These are phyloP conservation scores for Lumnitzera racemosa DNA, from an alignment of 345 rosid genomes.

Conservation along the genomic window DNA sequence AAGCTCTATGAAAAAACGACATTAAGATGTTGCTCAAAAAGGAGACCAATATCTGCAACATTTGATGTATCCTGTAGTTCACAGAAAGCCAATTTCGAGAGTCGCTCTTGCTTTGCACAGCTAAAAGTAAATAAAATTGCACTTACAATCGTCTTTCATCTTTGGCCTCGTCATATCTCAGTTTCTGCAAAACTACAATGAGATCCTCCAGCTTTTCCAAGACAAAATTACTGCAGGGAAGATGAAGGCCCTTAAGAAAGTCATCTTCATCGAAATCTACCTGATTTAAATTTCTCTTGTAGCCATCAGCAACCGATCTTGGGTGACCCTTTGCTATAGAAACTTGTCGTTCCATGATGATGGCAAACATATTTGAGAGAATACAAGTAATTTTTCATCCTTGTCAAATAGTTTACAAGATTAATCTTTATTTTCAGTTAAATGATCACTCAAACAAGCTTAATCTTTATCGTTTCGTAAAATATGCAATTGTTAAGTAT, in stretches of 20 bases:
- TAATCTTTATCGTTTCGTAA: too few relatives aligned
- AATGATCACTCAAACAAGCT: neutral
- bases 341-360: slow-evolving; percentile 27
- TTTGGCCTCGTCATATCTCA: slow-evolving; percentile 2
- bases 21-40: too few relatives aligned
- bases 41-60: too few relatives aligned
- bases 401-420: neutral
- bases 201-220: slow-evolving; percentile 16
- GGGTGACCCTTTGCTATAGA: slow-evolving; percentile 57
- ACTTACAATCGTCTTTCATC: too few relatives aligned
- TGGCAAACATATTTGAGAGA: neutral
- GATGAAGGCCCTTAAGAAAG: slow-evolving; percentile 24
- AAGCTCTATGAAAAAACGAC: too few relatives aligned
- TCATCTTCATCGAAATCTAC: slow-evolving; percentile 30
- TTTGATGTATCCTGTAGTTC: too few relatives aligned
- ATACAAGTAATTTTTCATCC: neutral
- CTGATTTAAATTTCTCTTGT: slow-evolving; percentile 28
- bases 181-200: slow-evolving; percentile 11
- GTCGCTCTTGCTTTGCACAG: too few relatives aligned
- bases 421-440: neutral
- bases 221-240: slow-evolving; percentile 25
- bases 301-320: slow-evolving; percentile 34
- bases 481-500: too few relatives aligned
- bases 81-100: too few relatives aligned
- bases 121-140: too few relatives aligned